Evolutionary conservation across 2,329 filamentous ascomycete species (phyloP).

Genomic region (Venturia nashicola): DNA sequence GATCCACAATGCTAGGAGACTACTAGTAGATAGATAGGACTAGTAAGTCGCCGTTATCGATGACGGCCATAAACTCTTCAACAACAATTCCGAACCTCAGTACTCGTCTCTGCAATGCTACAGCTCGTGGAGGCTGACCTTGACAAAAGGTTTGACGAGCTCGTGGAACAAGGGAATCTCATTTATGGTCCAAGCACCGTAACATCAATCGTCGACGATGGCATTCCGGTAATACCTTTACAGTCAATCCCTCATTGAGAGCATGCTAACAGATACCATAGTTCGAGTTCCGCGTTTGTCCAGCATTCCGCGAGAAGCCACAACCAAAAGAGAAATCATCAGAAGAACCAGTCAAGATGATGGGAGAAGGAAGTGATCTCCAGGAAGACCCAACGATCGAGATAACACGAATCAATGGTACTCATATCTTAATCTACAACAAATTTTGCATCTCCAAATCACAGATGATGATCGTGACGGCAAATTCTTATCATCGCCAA

Average conservation of each 20-base stretch:
- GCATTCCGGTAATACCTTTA: not conserved
- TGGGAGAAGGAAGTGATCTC: conserved; percentile 27
- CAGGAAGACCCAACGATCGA: conserved; percentile 31
- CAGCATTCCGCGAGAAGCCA: conserved; percentile 20
- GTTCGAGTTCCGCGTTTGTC: conserved; percentile 23
- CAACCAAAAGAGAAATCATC: conserved; percentile 12
- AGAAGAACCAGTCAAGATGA: conserved; percentile 15
- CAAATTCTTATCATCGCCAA: conserved; percentile 35
- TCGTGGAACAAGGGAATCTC: not conserved
- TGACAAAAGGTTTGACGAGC: conserved; percentile 1
- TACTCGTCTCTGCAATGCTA: not conserved
- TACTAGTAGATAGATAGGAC: not conserved
- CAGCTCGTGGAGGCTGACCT: not conserved
- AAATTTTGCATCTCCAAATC: conserved; percentile 37
- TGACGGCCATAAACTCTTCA: not conserved
- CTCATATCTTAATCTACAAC: conserved; percentile 36
- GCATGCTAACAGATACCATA: conserved; percentile 8
- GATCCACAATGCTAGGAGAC: not conserved
- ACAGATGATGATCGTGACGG: conserved; percentile 35
- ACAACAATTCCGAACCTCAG: not conserved
- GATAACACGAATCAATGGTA: conserved; percentile 26
- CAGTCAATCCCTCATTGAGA: no score
- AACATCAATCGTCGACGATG: not conserved
- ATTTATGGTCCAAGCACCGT: not conserved
- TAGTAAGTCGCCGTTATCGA: not conserved